Evolutionary conservation across 1,284 basidiomycete genomes (phyloP).

Genomic region (Earliella scabrosa): DNA sequence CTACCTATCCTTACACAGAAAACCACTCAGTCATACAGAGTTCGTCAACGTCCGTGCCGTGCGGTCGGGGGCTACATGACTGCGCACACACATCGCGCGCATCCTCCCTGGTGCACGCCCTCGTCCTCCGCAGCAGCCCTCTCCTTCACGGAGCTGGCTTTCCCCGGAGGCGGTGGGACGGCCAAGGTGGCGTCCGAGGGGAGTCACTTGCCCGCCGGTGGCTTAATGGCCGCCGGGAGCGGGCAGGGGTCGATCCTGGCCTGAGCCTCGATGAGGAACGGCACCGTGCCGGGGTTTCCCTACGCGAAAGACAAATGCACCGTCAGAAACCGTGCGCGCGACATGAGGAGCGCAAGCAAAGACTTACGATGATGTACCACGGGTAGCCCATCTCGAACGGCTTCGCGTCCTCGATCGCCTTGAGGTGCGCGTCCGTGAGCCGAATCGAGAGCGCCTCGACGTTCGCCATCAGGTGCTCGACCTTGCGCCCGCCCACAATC

Average conservation of each 20-base stretch:
- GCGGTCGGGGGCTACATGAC: neutral
- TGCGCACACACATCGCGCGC: neutral
- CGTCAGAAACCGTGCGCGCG: neutral
- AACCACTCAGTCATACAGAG: too few relatives aligned
- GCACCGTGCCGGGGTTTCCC: slow-evolving; percentile 3
- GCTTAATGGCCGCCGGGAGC: neutral
- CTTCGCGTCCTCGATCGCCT: slow-evolving; percentile 42
- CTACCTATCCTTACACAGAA: too few relatives aligned
- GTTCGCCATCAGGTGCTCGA: slow-evolving; percentile 48
- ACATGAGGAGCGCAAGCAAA: neutral
- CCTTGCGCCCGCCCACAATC: slow-evolving; percentile 16
- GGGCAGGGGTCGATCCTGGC: neutral
- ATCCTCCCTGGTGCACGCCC: too few relatives aligned
- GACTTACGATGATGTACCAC: slow-evolving; percentile 37
- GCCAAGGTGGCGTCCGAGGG: neutral
- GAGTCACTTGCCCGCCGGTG: neutral
- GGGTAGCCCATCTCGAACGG: slow-evolving; percentile 49
- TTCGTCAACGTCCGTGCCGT: neutral
- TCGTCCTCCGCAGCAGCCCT: neutral
- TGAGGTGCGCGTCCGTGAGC: slow-evolving; percentile 45
- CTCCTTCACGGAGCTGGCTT: neutral
- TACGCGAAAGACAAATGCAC: neutral
- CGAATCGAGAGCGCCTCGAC: slow-evolving; percentile 48
- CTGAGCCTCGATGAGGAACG: neutral
- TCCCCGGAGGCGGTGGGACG: neutral